These are phyloP conservation scores for Chernovozyma aurita DNA, from an alignment of 1,139 yeast genomes.

Conservation along the genomic window DNA sequence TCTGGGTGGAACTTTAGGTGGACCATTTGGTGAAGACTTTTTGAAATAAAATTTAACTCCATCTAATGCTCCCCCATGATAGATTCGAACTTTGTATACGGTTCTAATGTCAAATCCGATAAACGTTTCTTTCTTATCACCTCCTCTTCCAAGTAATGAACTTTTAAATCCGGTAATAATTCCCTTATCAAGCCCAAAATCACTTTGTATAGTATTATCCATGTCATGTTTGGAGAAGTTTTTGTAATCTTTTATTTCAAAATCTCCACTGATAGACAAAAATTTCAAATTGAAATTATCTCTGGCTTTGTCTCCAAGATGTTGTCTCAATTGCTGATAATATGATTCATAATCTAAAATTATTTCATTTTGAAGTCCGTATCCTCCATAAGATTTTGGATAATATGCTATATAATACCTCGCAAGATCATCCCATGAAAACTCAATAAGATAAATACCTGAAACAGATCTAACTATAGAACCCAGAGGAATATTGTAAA, in stretches of 20 bases:
- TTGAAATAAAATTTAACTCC: slow-evolving; percentile 46
- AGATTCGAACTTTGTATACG: slow-evolving; percentile 51
- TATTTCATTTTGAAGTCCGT: slow-evolving; percentile 53
- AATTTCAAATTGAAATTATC: slow-evolving; percentile 47
- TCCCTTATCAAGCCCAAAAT: slow-evolving; percentile 40
- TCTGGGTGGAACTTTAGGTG: slow-evolving; percentile 46
- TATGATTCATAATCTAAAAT: slow-evolving; percentile 44
- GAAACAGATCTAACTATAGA: slow-evolving; percentile 46
- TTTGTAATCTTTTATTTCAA: slow-evolving; percentile 28
- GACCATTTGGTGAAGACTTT: slow-evolving; percentile 5
- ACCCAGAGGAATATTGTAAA: slow-evolving; percentile 33
- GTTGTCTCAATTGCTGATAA: slow-evolving; percentile 33
- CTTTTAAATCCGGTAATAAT: slow-evolving; percentile 44
- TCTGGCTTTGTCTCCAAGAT: slow-evolving; percentile 16
- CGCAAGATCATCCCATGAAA: slow-evolving; percentile 59
- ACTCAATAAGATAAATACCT: slow-evolving; percentile 74
- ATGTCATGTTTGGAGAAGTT: slow-evolving; percentile 13
- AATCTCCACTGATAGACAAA: slow-evolving; percentile 41
- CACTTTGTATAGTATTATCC: slow-evolving; percentile 24
- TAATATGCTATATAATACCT: slow-evolving; percentile 56
- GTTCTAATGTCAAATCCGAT: slow-evolving; percentile 28
- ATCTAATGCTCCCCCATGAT: slow-evolving; percentile 73
- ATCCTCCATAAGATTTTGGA: slow-evolving; percentile 53
- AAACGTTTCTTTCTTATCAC: slow-evolving; percentile 15
- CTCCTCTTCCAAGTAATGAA: slow-evolving; percentile 34